These are phyloP conservation scores for Flaveria sonorensis DNA, from an alignment of 129 eudicot species.

Conservation along the genomic window DNA sequence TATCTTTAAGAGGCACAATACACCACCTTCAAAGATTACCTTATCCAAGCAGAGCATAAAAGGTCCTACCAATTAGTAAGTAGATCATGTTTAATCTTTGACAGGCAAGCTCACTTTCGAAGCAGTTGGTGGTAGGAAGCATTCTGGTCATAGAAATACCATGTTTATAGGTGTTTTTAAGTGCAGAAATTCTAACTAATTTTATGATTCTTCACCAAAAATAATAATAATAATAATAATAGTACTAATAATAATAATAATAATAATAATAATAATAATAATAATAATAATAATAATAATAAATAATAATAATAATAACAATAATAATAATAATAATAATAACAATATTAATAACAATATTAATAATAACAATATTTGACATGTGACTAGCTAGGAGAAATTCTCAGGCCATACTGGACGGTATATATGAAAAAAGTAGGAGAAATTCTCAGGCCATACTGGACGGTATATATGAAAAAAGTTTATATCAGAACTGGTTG, in stretches of 20 bases:
- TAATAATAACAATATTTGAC: background rate
- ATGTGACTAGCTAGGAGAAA: background rate
- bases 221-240: no score
- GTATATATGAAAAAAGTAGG: constrained; percentile 11
- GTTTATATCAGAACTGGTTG: constrained; percentile 17
- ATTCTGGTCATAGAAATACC: constrained; percentile 18
- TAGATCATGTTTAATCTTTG: background rate
- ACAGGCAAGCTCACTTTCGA: constrained; percentile 15
- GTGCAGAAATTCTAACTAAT: background rate
- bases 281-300: no score
- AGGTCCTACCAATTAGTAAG: constrained; percentile 1
- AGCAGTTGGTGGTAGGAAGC: constrained; percentile 8
- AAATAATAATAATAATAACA: no score
- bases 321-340: no score
- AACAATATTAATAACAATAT: no score
- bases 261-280: no score
- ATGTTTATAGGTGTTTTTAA: background rate
- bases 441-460: background rate
- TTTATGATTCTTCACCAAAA: background rate
- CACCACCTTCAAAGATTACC: constrained; percentile 14
- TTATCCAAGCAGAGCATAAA: constrained; percentile 2
- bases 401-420: background rate
- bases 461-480: constrained; percentile 6
- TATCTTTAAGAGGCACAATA: background rate
- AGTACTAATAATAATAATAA: no score